These are phyloP conservation scores for Pyricularia sp. DNA, from an alignment of 2,329 filamentous ascomycete genomes.

Conservation along the genomic window DNA sequence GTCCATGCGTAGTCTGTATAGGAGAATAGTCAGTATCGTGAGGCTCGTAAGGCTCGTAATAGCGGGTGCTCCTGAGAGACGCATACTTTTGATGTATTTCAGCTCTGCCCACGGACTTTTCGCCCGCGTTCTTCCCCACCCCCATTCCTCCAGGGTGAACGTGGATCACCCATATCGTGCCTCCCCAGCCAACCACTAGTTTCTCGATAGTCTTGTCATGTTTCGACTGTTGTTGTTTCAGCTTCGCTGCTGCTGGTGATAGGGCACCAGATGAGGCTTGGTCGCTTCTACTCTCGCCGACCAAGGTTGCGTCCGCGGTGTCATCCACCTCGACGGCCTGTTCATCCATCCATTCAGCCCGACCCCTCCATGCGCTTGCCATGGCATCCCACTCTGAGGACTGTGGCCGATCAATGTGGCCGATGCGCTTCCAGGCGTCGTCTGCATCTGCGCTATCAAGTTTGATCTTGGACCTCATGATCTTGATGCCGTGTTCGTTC, in stretches of 20 bases:
- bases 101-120: conserved; percentile 66
- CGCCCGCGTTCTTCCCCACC: conserved; percentile 56
- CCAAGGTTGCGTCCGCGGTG: conserved; percentile 24
- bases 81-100: conserved; percentile 84
- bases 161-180: conserved; percentile 92
- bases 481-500: conserved; percentile 95
- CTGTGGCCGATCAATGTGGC: conserved; percentile 82
- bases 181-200: conserved; percentile 88
- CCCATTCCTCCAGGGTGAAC: conserved; percentile 69
- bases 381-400: conserved; percentile 90
- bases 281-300: conserved; percentile 10
- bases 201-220: conserved; percentile 55
- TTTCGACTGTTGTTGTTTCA: conserved; percentile 39
- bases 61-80: conserved; percentile 6
- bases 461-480: conserved; percentile 84
- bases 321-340: conserved; percentile 67
- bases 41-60: background rate
- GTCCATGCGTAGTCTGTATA: conserved; percentile 73
- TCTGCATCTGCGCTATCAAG: conserved; percentile 69
- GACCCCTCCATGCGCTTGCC: conserved; percentile 89
- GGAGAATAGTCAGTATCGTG: background rate
- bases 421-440: conserved; percentile 88
- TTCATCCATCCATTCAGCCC: conserved; percentile 89
- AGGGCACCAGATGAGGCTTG: background rate
- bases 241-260: conserved; percentile 37